Evolutionary conservation across 306 rosid species (phyloP).

Genomic region (Oxytropis ochrocephala): DNA sequence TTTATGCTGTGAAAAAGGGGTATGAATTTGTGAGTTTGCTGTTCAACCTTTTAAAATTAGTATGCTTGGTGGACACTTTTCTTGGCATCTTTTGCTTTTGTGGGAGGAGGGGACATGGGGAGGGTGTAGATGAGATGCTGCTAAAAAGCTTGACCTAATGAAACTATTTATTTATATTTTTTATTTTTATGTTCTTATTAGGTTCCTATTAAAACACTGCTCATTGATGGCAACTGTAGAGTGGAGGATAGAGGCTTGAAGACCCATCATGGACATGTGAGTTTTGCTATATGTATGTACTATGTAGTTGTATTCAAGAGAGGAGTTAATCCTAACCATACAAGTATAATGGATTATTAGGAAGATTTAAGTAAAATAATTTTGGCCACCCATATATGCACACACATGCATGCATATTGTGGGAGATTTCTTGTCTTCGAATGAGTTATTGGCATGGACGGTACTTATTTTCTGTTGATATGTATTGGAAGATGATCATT

Average conservation of each 20-base stretch:
- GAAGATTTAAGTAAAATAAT: neutral
- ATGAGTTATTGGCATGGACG: neutral
- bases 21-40: neutral
- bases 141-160: neutral
- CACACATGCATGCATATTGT: neutral
- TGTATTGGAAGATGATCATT: neutral
- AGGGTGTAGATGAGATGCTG: conserved; percentile 3
- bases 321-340: neutral
- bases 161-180: conserved; percentile 5
- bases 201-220: conserved; percentile 90
- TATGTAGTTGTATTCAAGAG: neutral
- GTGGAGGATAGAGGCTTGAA: conserved; percentile 99
- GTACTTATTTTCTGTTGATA: neutral
- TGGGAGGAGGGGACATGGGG: neutral
- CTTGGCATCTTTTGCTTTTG: neutral
- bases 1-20: neutral
- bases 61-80: conserved; percentile 13
- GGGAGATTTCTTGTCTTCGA: conserved; percentile 6
- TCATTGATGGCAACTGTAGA: conserved; percentile 96
- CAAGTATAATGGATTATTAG: neutral
- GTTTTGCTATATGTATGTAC: conserved; percentile 28
- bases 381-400: neutral
- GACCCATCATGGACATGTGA: conserved; percentile 98
- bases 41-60: neutral
- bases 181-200: conserved; percentile 24